Evolutionary conservation across 805 yeast genomes (phyloP).

Genomic region (Metschnikowia dekortorum): DNA sequence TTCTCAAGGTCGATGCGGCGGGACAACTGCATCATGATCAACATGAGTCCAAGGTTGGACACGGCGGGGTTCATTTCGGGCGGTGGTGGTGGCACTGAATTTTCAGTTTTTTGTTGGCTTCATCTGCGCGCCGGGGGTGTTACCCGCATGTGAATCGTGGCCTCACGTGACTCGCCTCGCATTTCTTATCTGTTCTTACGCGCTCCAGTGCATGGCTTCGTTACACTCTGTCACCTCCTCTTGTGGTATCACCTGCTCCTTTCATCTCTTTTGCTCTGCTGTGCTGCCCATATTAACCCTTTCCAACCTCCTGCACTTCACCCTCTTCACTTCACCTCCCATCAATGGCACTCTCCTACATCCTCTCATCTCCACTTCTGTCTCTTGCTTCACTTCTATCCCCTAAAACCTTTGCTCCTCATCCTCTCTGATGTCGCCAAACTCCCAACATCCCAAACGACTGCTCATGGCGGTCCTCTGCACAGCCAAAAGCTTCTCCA

Average conservation of each 20-base stretch:
- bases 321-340: neutral
- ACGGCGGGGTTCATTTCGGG: conserved; percentile 78
- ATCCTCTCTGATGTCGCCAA: conserved; percentile 65
- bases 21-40: conserved; percentile 93
- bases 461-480: conserved; percentile 47
- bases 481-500: conserved; percentile 31
- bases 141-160: conserved; percentile 6
- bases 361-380: neutral
- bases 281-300: too few species aligned
- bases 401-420: conserved; percentile 27
- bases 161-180: neutral
- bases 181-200: neutral
- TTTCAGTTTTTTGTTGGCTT: neutral
- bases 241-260: too few species aligned
- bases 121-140: conserved; percentile 1
- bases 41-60: conserved; percentile 82
- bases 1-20: conserved; percentile 85
- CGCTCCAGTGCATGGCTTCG: too few species aligned
- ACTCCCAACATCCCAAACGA: conserved; percentile 69
- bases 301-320: too few species aligned
- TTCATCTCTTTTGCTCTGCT: too few species aligned
- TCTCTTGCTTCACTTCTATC: neutral
- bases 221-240: too few species aligned
- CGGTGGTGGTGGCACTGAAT: neutral
- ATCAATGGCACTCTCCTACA: too few species aligned